Conservation (phyloP, 1,284 basidiomycete species). For the Ustilago shanxiensis region DNA sequence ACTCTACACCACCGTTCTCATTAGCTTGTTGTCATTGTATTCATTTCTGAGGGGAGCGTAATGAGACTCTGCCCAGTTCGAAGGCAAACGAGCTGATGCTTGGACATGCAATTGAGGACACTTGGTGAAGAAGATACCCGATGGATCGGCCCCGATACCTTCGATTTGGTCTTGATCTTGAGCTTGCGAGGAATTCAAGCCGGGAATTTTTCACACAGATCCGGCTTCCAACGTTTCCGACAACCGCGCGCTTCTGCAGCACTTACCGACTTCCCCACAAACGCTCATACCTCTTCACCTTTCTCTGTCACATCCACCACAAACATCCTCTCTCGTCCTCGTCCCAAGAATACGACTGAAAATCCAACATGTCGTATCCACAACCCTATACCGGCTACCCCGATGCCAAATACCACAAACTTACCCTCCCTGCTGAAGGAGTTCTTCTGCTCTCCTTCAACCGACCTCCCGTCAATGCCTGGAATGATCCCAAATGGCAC, state of each 20-base stretch:
- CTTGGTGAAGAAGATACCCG: background rate
- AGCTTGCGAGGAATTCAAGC: background rate
- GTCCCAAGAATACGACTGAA: too few relatives aligned
- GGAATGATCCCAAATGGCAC: constrained; percentile 63
- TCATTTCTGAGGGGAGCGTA: too few relatives aligned
- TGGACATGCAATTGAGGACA: background rate
- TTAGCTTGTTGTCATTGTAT: background rate
- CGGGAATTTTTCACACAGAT: constrained; percentile 11
- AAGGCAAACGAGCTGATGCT: background rate
- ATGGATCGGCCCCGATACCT: constrained; percentile 6
- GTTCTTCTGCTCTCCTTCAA: constrained; percentile 65
- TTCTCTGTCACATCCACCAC: background rate
- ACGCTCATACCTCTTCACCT: background rate
- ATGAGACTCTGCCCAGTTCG: too few relatives aligned
- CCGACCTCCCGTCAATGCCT: constrained; percentile 66
- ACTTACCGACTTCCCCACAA: constrained; percentile 2
- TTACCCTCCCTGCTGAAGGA: constrained; percentile 49
- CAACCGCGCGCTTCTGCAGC: background rate
- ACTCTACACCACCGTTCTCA: background rate
- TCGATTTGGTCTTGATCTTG: background rate
- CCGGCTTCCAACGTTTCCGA: constrained; percentile 22
- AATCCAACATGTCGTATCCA: constrained; percentile 43
- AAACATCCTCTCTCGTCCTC: background rate
- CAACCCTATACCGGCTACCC: constrained; percentile 42
- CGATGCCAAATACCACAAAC: constrained; percentile 54